phyloP scores from a whole-genome alignment of 2,329 filamentous ascomycete genomes.

The Blastomyces parvus region DNA sequence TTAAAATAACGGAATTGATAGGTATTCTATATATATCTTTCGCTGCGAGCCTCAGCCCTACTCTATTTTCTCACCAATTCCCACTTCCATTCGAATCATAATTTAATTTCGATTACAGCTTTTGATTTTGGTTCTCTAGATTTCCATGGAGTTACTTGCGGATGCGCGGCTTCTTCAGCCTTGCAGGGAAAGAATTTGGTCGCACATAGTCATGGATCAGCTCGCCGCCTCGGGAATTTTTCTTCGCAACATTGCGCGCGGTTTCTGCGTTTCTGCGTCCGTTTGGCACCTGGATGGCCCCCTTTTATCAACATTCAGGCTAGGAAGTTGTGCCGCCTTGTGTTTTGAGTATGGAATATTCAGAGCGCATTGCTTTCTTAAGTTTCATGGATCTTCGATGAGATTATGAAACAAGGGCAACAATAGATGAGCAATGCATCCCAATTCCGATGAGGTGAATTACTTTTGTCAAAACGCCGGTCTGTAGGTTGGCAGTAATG shows the following conservation, averaged over 20 bases:
- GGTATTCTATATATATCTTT: neutral
- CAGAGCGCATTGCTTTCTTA: neutral
- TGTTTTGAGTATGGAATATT: neutral
- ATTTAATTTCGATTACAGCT: neutral
- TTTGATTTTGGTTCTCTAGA: neutral
- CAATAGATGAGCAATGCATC: too few relatives aligned
- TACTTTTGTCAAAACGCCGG: neutral
- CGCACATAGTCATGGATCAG: neutral
- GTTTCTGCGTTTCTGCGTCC: neutral
- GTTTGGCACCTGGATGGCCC: neutral
- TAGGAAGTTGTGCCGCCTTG: neutral
- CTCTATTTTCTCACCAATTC: neutral
- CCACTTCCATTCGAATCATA: neutral
- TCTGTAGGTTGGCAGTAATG: neutral
- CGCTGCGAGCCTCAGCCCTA: neutral
- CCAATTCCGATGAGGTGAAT: neutral
- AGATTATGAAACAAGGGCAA: neutral
- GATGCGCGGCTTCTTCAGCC: neutral
- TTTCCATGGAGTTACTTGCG: neutral
- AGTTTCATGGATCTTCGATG: neutral
- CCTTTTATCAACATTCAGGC: neutral
- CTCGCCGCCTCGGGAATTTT: neutral
- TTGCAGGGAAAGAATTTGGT: neutral
- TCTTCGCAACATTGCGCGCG: neutral
- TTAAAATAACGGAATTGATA: neutral